Conservation (phyloP, 371 early-diverging fungal species). For the Rhizopus stolonifer region DNA sequence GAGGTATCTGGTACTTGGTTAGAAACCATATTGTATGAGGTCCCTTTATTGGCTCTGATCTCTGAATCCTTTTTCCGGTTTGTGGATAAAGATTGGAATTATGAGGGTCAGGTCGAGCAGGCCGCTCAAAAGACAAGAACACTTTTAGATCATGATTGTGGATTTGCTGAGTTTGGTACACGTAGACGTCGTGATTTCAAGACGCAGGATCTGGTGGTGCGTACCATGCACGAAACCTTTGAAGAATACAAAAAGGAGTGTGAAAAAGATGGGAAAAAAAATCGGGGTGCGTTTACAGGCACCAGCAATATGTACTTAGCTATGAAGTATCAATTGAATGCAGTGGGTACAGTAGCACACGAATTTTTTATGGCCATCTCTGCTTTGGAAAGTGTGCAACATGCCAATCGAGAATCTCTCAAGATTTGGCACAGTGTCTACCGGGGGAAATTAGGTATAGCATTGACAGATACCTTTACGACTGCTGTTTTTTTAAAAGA, state of each 20-base stretch:
- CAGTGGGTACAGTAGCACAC: conserved; percentile 73
- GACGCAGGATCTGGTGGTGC: conserved; percentile 67
- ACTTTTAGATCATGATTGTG: conserved; percentile 58
- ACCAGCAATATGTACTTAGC: conserved; percentile 78
- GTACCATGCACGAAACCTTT: conserved; percentile 36
- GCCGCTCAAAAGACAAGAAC: conserved; percentile 49
- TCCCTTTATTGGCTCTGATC: conserved; percentile 70
- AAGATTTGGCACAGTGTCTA: conserved; percentile 64
- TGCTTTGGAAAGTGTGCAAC: conserved; percentile 60
- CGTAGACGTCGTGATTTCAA: conserved; percentile 68
- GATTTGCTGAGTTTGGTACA: conserved; percentile 81
- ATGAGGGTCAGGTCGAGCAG: conserved; percentile 59
- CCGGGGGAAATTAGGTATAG: conserved; percentile 58
- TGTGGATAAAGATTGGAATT: conserved; percentile 72
- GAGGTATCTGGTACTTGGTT: conserved; percentile 64
- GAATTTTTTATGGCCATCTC: conserved; percentile 80
- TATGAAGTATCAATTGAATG: conserved; percentile 55
- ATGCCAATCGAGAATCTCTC: conserved; percentile 63
- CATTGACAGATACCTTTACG: conserved; percentile 78
- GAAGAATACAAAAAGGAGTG: conserved; percentile 14
- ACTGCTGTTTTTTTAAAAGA: conserved; percentile 65
- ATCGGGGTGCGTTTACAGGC: conserved; percentile 57
- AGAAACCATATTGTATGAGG: conserved; percentile 78
- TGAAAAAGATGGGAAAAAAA: conserved; percentile 4
- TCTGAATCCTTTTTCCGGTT: conserved; percentile 70